Evolutionary conservation across 176 grass and related monocot species (phyloP).

Genomic region (Saccharum spontaneum): DNA sequence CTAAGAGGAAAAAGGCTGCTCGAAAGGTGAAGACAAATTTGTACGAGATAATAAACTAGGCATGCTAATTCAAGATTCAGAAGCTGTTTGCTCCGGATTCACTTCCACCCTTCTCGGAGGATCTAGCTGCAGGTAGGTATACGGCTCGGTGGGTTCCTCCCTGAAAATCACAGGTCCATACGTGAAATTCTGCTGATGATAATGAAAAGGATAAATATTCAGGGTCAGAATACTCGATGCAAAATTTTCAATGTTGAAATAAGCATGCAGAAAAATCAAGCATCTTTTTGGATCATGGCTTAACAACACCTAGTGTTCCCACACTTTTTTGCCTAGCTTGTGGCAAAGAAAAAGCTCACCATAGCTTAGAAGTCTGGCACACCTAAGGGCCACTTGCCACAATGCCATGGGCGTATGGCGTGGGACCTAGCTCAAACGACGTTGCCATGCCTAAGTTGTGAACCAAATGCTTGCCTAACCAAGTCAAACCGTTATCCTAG

Average conservation of each 20-base stretch:
- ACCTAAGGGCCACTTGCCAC: neutral
- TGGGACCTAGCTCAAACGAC: neutral
- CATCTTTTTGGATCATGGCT: neutral
- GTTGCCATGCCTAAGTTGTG: neutral
- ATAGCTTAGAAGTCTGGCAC: neutral
- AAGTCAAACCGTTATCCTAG: neutral
- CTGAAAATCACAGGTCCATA: conserved; percentile 49
- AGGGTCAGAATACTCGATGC: neutral
- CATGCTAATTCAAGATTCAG: neutral
- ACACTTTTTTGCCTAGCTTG: neutral
- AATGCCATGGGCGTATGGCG: neutral
- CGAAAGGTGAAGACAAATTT: neutral
- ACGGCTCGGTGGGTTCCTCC: conserved; percentile 79
- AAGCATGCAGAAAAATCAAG: neutral
- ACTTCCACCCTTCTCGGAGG: conserved; percentile 65
- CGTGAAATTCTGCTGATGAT: neutral
- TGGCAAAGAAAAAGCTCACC: neutral
- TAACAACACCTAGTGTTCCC: neutral
- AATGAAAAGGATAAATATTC: neutral
- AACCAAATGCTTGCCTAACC: neutral
- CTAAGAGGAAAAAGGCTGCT: neutral
- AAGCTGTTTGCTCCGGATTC: conserved; percentile 57
- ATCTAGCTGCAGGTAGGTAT: conserved; percentile 74
- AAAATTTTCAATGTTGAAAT: neutral
- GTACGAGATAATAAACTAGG: neutral